Evolutionary conservation across 2,329 filamentous ascomycete genomes (phyloP).

Genomic region (Macroventuria anomochaeta): DNA sequence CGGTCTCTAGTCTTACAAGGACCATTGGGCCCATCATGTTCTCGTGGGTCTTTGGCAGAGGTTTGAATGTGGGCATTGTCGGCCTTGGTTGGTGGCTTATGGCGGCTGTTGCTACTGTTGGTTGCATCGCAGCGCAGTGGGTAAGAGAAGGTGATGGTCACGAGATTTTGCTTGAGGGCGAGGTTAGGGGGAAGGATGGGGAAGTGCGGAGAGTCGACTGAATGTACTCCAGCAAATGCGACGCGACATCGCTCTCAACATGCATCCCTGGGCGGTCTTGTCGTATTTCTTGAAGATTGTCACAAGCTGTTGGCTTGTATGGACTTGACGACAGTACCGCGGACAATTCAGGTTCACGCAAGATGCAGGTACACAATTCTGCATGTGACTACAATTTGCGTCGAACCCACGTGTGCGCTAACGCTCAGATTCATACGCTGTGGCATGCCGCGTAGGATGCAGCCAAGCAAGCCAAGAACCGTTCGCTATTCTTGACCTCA

Average conservation of each 20-base stretch:
- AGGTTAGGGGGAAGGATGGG: slow-evolving; percentile 56
- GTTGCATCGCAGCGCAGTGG: slow-evolving; percentile 60
- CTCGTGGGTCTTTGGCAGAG: slow-evolving; percentile 67
- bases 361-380: not conserved
- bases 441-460: slow-evolving; percentile 12
- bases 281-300: too few species aligned
- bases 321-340: not conserved
- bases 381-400: slow-evolving; percentile 3
- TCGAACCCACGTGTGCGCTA: slow-evolving; percentile 10
- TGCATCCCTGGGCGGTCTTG: too few species aligned
- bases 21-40: slow-evolving; percentile 67
- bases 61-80: slow-evolving; percentile 63
- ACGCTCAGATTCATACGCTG: slow-evolving; percentile 5
- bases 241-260: too few species aligned
- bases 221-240: not conserved
- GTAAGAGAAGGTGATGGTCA: slow-evolving; percentile 69
- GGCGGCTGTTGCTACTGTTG: slow-evolving; percentile 57
- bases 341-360: not conserved
- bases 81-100: slow-evolving; percentile 67
- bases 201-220: slow-evolving; percentile 20
- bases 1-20: slow-evolving; percentile 63
- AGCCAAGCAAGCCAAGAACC: slow-evolving; percentile 16
- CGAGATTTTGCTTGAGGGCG: slow-evolving; percentile 69
- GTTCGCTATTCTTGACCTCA: slow-evolving; percentile 9
- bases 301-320: too few species aligned